phyloP scores from a whole-genome alignment of 495 filamentous ascomycete species.

The Talaromyces stipitatus region DNA sequence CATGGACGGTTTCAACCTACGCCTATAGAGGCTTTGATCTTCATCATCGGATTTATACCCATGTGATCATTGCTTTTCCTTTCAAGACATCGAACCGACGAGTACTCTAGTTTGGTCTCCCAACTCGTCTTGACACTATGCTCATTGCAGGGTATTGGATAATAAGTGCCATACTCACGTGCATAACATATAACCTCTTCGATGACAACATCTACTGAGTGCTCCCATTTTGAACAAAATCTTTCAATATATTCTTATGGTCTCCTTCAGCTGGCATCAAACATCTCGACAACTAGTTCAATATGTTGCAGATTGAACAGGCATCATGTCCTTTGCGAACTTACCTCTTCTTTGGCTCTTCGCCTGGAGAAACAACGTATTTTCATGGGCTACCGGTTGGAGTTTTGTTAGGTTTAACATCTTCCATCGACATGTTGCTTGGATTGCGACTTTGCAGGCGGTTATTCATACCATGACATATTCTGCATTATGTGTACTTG shows the following conservation, averaged over 20 bases:
- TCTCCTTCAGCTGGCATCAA: conserved; percentile 24
- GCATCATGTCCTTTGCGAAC: conserved; percentile 44
- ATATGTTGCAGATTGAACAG: conserved; percentile 44
- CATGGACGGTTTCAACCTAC: neutral
- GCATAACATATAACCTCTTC: conserved; percentile 28
- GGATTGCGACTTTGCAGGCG: conserved; percentile 45
- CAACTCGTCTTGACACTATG: conserved; percentile 32
- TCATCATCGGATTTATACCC: conserved; percentile 21
- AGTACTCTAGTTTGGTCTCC: conserved; percentile 30
- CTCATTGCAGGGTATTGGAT: conserved; percentile 32
- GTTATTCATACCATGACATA: conserved; percentile 36
- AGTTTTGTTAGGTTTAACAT: conserved; percentile 45
- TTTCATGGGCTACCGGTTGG: conserved; percentile 49
- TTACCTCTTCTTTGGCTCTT: conserved; percentile 45
- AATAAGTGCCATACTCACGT: conserved; percentile 28
- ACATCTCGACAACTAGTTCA: conserved; percentile 24
- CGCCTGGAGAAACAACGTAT: conserved; percentile 46
- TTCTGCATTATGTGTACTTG: conserved; percentile 18
- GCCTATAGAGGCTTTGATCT: neutral
- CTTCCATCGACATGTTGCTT: conserved; percentile 50
- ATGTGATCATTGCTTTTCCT: conserved; percentile 28
- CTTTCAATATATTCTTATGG: neutral
- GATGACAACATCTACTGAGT: conserved; percentile 33
- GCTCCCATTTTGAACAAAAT: neutral
- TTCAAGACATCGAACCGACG: conserved; percentile 17